Base-by-base conservation (phyloP, 352 stramenopile species). In the Aphanomyces astaci region DNA sequence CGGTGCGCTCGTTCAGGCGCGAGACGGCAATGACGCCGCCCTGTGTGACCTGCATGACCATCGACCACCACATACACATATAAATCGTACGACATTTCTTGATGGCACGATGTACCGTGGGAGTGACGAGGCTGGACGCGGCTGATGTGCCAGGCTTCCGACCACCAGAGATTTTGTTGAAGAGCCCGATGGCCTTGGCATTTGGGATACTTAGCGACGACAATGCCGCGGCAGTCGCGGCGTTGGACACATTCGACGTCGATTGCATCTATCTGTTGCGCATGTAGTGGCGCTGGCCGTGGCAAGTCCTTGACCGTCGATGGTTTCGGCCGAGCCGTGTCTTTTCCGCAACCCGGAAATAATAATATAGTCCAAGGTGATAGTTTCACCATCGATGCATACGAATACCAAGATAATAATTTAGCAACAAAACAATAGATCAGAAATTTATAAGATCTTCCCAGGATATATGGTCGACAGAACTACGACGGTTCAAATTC, bases 121-220 rank as follows among this genome's bases (percentile, higher is more conserved):
- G 36, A 43, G 36, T 43, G 36, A 15, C 15, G 36, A 43, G n/a
- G n/a, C n/a, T n/a, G n/a, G n/a, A n/a, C n/a, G n/a, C n/a, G n/a
- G 36, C 15, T 5, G 51, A 59, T 11, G 51, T 59, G 51, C 25
- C 51, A 36, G 51, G 51, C 30, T 59, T 59, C 11, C 51, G 22
- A 19, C 25, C 51, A 19, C 51, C 46, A 5, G 48, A 59, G 22
- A 68, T 68, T 32, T 68, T 68, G 46, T 52, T 68, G 32, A 68
- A 68, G 27, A 68, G 62, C 19, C 62, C 62, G 17, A 68, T 68
- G 10, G 62, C 62, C 31, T 68, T 68, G 28, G 62, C 62, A 59
- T 68, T 68, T 22, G 62, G 49, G 17, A 40, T 24, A 22, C 10
- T 52, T 24, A 52, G 55, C 32, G 62, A 10, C 22, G 10, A 49